Evolutionary conservation across 345 rosid species (phyloP), one percentile per base, ranked within the genome.

Genomic region (Lepidium africanum): DNA sequence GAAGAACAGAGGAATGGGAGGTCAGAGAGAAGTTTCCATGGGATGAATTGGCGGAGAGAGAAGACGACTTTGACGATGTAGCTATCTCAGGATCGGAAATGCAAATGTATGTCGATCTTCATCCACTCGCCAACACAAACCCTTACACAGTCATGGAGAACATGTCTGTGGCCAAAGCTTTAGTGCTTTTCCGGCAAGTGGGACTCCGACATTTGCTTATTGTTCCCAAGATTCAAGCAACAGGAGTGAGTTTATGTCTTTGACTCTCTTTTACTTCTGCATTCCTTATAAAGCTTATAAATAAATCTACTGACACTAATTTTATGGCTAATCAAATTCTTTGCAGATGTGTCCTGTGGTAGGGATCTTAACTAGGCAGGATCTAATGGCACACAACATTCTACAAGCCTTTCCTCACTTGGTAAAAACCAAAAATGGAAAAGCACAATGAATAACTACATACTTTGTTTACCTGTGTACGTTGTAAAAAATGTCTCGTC

Each of bases 111-210:
- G 77, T 85, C 5, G 98, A 92, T 74, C 78, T 92, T 66, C 98
- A 87, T 85, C 93, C 96, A 64, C 85, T 92, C 7, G 82, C 91
- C 60, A 92, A 92, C 80, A 83, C 96, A 65, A 87, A 96, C 1
- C 96, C 98, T 52, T 88, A 80, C 79, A 87, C 93, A 0, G 98
- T 90, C 52, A 68, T 86, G 80, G 96, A 90, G 69, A 88, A 84
- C 81, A 84, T 85, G 86, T 90, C 96, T 3, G 96, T 88, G 46
- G 96, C 91, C n/a, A 92, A 90, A 79, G 96, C 98, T 45, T 48
- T 85, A 81, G 90, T 92, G 64, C 83, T 90, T 15, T 92, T 90
- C 82, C 67, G 98, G 71, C 87, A 75, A 80, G 84, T 86, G 15
- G 98, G 90, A 25, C 91, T 86, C 9, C 73, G 98, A 4, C 98